Base-by-base conservation (phyloP, 2,329 filamentous ascomycete genomes). In the Aspergillus brasiliensis region DNA sequence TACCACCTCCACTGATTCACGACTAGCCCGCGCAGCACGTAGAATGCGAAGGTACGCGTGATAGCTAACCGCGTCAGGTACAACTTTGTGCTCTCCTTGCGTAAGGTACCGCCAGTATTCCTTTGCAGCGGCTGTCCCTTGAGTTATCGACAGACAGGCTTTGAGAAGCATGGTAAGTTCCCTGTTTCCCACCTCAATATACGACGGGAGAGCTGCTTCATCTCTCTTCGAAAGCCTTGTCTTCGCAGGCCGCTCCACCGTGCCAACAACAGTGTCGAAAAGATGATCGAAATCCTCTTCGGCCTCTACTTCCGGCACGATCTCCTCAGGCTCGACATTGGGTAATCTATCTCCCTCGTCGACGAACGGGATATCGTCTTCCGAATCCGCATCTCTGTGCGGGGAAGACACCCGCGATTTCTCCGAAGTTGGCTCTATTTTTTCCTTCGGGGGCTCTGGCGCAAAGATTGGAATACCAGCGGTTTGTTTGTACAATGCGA, bases 51-150 rank as follows among this genome's bases (percentile, higher is more conserved):
- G 81, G 68, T 91, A 88, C 64, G 82, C 80, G 64, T 87, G 81
- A 77, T 88, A 90, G 71, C 91, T 92, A 63, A 88, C 83, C 8
- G 80, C 69, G 72, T 97, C 93, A 0, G 94, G 92, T 2, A 79
- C 71, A 60, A 97, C 77, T n/a, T 77, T 77, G 72, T 86, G 83
- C 11, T 70, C 61, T 0, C 69, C 75, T 2, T 80, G 73, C 6
- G 88, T 90, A 59, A 97, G 79, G 5, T 88, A 71, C 17, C 88
- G 80, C 93, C 93, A 98, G 58, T 97, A 98, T 31, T 82, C 82
- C 55, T 84, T 77, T n/a, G 87, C 90, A n/a, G 84, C 76, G 13
- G 83, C 82, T 7, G 86, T 85, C 55, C 85, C 82, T 54, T 84
- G 83, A 31, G 88, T 83, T 31, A 84, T 82, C 11, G 82, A 77